Conservation (phyloP, 208 protist species). For the Porcisia hertigi region DNA sequence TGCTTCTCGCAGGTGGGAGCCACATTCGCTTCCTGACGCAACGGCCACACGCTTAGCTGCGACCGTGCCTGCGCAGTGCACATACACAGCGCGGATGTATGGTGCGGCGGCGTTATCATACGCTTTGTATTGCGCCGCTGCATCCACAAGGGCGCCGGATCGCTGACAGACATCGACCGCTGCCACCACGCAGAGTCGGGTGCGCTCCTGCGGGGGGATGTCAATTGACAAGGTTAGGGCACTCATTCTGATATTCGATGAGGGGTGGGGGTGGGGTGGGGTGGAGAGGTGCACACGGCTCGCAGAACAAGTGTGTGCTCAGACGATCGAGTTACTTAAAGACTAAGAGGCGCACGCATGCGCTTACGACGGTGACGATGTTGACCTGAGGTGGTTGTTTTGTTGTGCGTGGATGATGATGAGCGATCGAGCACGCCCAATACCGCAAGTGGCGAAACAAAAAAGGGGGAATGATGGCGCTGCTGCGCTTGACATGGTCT, state of each 20-base stretch:
- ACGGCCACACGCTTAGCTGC: conserved; percentile 30
- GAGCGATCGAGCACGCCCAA: background rate
- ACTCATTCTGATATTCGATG: conserved; percentile 11
- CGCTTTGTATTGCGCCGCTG: conserved; percentile 8
- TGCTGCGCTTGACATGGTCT: background rate
- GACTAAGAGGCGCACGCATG: background rate
- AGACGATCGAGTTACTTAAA: background rate
- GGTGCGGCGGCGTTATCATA: conserved; percentile 14
- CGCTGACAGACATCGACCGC: conserved; percentile 27
- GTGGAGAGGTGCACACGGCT: background rate
- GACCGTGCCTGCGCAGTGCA: conserved; percentile 7
- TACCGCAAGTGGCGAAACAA: background rate
- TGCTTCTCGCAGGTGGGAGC: conserved; percentile 28
- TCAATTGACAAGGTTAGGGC: conserved; percentile 16
- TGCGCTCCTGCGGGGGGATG: conserved; percentile 21
- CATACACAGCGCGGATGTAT: conserved; percentile 44
- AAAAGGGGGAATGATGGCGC: background rate
- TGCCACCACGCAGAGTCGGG: conserved; percentile 18
- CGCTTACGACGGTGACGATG: background rate
- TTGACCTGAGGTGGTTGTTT: background rate
- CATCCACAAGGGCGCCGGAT: conserved; percentile 19
- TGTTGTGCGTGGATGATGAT: background rate
- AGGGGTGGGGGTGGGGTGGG: background rate
- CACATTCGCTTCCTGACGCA: conserved; percentile 28
- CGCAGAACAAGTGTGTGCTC: background rate